Evolutionary conservation across 257 asterid genomes (phyloP).

Genomic region (Solanum etuberosum): DNA sequence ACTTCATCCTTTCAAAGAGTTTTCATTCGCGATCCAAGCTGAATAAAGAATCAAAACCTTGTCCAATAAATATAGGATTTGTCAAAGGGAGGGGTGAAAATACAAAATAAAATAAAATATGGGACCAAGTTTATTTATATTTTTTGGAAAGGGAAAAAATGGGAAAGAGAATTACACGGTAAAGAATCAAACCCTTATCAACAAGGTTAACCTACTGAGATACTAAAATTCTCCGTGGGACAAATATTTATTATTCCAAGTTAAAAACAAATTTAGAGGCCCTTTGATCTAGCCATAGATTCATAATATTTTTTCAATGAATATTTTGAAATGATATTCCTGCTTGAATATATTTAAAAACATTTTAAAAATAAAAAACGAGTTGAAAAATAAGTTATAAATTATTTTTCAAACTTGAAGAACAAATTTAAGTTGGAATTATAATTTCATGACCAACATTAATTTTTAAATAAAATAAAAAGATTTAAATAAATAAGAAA

Average conservation of each 20-base stretch:
- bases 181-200: too few species aligned
- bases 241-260: too few species aligned
- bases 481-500: too few species aligned
- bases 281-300: too few species aligned
- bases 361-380: neutral
- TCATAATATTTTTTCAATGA: neutral
- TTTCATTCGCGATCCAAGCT: neutral
- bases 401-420: neutral
- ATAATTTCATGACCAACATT: neutral
- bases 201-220: neutral
- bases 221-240: neutral
- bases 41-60: neutral
- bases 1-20: too few species aligned
- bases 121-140: too few species aligned
- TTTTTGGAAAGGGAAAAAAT: too few species aligned
- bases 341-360: neutral
- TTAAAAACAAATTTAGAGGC: too few species aligned
- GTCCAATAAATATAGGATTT: neutral
- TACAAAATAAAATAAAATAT: too few species aligned
- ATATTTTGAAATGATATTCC: neutral
- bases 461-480: too few species aligned
- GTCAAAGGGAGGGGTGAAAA: neutral
- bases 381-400: neutral
- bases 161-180: too few species aligned
- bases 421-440: neutral